A percentile compares a stretch with the other conserved stretches of the same genome.
Evolutionary conservation across 805 yeast species (phyloP).

Genomic region (Sugiyamaella valdiviana): DNA sequence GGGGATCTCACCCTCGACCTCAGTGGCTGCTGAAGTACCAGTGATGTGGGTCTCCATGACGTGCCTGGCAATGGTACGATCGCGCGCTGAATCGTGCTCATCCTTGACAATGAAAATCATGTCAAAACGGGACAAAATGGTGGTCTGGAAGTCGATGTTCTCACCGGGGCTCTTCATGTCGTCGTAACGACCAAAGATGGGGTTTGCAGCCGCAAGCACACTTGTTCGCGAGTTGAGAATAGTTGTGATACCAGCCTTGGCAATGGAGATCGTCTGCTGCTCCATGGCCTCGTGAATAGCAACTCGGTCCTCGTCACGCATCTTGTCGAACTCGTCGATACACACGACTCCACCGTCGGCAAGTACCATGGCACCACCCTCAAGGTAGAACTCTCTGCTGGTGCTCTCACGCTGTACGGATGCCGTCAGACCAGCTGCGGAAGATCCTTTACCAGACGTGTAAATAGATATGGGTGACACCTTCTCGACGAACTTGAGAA

Average conservation of each 20-base stretch:
- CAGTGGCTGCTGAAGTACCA: conserved; percentile 48
- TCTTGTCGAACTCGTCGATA: conserved; percentile 98
- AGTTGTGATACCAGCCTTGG: conserved; percentile 98
- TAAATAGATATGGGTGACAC: conserved; percentile 91
- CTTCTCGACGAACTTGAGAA: conserved; percentile 90
- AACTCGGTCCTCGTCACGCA: conserved; percentile 98
- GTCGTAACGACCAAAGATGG: conserved; percentile 93
- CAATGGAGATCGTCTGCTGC: conserved; percentile 97
- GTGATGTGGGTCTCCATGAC: conserved; percentile 94
- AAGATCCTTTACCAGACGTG: conserved; percentile 98
- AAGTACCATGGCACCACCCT: conserved; percentile 99
- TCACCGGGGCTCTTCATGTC: conserved; percentile 96
- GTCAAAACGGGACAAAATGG: conserved; percentile 94
- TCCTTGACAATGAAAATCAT: conserved; percentile 97
- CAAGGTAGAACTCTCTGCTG: conserved; percentile 87
- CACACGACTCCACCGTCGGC: conserved; percentile 99
- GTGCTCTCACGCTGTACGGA: conserved; percentile 88
- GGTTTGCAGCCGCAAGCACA: conserved; percentile 97
- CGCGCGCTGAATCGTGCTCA: conserved; percentile 82
- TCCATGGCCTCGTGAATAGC: conserved; percentile 99
- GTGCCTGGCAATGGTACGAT: conserved; percentile 85
- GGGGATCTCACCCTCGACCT: conserved; percentile 71
- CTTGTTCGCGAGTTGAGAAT: conserved; percentile 93
- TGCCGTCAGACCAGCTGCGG: conserved; percentile 99
- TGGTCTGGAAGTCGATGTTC: conserved; percentile 95